These are phyloP conservation scores for Coemansia sp. DNA, from an alignment of 192 early-diverging fungal genomes.

Conservation along the genomic window DNA sequence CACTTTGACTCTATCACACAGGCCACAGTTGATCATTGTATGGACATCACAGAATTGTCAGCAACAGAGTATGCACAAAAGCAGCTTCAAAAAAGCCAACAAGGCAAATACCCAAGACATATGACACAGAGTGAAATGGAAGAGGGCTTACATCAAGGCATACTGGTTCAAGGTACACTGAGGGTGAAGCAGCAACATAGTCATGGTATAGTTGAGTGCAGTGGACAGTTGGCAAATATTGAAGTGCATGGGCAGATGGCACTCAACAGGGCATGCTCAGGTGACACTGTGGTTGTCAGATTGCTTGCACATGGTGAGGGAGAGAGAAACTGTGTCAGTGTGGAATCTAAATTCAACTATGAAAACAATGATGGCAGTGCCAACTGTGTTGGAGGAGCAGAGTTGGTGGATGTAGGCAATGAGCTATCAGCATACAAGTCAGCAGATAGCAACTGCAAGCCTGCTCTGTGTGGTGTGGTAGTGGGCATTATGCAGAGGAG, in stretches of 20 bases:
- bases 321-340: too few relatives aligned
- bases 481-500: conserved; percentile 62
- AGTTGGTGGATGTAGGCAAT: conserved; percentile 8
- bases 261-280: conserved; percentile 52
- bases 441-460: background rate
- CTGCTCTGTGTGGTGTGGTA: conserved; percentile 48
- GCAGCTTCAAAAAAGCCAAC: conserved; percentile 23
- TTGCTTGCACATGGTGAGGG: conserved; percentile 29
- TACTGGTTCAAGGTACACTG: conserved; percentile 39
- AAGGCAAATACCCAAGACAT: conserved; percentile 15
- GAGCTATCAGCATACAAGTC: background rate
- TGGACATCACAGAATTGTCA: conserved; percentile 41
- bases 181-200: conserved; percentile 22
- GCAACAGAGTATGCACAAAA: conserved; percentile 29
- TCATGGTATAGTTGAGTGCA: too few relatives aligned
- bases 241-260: conserved; percentile 58
- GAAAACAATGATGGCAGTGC: background rate
- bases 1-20: conserved; percentile 51
- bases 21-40: conserved; percentile 53
- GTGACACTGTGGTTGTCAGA: conserved; percentile 65
- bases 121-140: conserved; percentile 19
- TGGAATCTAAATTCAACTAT: background rate
- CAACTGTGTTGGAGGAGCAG: too few relatives aligned
- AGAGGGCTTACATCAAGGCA: conserved; percentile 35
- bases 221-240: too few relatives aligned